These are phyloP conservation scores for Sclerotinia spermophila DNA, from an alignment of 2,329 filamentous ascomycete genomes.

Conservation along the genomic window DNA sequence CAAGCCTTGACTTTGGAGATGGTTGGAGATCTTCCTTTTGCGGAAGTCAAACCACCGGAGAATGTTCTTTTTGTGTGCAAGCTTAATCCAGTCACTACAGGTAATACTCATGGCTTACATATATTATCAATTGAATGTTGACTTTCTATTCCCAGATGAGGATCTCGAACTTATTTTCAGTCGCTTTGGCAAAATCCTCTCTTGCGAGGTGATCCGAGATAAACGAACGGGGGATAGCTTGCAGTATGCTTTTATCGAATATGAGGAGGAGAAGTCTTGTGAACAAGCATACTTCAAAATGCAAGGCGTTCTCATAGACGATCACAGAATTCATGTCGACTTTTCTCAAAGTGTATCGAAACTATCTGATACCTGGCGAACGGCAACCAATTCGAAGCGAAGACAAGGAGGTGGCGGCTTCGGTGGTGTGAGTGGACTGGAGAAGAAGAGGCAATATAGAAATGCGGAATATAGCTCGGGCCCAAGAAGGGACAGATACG, in stretches of 20 bases:
- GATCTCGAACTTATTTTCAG: slow-evolving; percentile 95
- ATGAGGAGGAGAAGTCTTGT: slow-evolving; percentile 85
- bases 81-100: slow-evolving; percentile 88
- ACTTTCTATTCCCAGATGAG: slow-evolving; percentile 54
- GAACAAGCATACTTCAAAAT: slow-evolving; percentile 98
- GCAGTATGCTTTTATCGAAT: slow-evolving; percentile 98
- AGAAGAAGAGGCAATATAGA: slow-evolving; percentile 88
- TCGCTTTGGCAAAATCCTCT: slow-evolving; percentile 90
- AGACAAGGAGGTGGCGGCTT: slow-evolving; percentile 68
- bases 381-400: slow-evolving; percentile 78
- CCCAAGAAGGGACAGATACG: slow-evolving; percentile 53
- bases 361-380: slow-evolving; percentile 85
- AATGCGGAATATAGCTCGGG: slow-evolving; percentile 42
- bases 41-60: slow-evolving; percentile 94
- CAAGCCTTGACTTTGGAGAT: slow-evolving; percentile 95
- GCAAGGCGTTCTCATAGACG: slow-evolving; percentile 95
- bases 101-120: slow-evolving; percentile 34
- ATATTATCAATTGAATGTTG: slow-evolving; percentile 12
- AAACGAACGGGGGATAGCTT: slow-evolving; percentile 90
- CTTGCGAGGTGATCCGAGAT: slow-evolving; percentile 93
- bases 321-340: slow-evolving; percentile 95
- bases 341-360: slow-evolving; percentile 94
- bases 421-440: slow-evolving; percentile 81
- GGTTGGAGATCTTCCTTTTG: slow-evolving; percentile 95
- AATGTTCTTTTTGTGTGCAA: slow-evolving; percentile 99